Evolutionary conservation across 208 protist genomes (phyloP), one percentile per base, ranked within the genome.

Genomic region (Wallacemonas sp.): DNA sequence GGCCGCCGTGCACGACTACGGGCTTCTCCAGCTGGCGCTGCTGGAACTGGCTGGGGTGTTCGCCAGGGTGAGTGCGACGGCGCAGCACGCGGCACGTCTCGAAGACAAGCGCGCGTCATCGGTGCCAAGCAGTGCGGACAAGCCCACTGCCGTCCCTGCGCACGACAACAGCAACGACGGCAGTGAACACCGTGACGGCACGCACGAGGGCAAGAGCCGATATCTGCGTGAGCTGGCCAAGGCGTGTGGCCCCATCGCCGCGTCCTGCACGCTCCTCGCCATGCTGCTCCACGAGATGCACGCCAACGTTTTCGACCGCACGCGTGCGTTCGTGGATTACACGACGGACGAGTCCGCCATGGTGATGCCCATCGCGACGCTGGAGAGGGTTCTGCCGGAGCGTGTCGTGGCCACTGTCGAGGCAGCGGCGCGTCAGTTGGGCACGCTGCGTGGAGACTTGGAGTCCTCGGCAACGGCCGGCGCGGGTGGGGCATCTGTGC

Each of bases 1-100:
- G 44, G 56, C 57, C 32, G 83, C 81, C 17, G 85, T 78, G n/a
- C 89, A 95, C 70, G 74, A 87, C 21, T 91, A 90, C 71, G 63
- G 67, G 16, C 39, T 76, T 8, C 44, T 95, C 55, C 83, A 83
- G n/a, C 23, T 58, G 38, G 67, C 88, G 5, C 72, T 95, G 44
- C 71, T 92, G 24, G 71, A 87, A 39, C 76, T 92, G 24, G 70
- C 85, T 1, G 49, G 71, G 2, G 55, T 94, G 8, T 60, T 93
- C 16, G 63, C 74, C 19, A 24, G 52, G 8, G 52, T 58, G 11
- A n/a, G 52, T 29, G 30, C 26, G 6, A 55, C 21, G 47, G 47
- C 47, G 4, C 9, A 55, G 47, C 21, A 5, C 6, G 47, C 2
- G 24, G 21, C 3, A 6, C 6, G 16, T 6, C 14, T 41, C 9